Base-by-base conservation (phyloP, 352 stramenopile genomes). In the Phytophthora pini region DNA sequence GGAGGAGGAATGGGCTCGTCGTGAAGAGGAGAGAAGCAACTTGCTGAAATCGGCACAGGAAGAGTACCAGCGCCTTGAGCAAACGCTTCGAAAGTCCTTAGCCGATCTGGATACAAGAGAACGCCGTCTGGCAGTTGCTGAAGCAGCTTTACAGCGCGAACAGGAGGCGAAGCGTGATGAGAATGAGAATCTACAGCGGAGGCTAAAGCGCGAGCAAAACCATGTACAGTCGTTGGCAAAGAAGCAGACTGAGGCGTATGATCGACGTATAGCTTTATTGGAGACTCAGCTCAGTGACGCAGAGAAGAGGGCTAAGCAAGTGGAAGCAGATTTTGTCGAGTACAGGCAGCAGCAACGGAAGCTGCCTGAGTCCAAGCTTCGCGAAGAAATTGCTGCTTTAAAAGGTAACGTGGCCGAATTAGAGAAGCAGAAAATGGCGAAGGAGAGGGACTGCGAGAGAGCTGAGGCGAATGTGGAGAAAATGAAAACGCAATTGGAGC, bases 261-360 rank as follows among this genome's bases (percentile, higher is more conserved):
- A 91, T 27, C 74, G 77, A 47, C 76, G 74, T 8, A 70, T 80
- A 15, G 11, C 39, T 0, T 49, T 77, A 24, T 64, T 92, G 3
- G 70, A 90, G 47, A 45, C 45, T 6, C 80, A 89, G 20, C 49
- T 92, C 3, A 48, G 65, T 4, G 70, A 79, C 1, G 73, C 82
- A 2, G 83, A 93, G 48, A 67, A 65, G 36, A 74, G 79, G 29
- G 52, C 72, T 5, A 72, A 78, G 1, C 76, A 90, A 65, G 68
- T 95, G 2, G 84, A 93, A 65, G 40, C 63, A 7, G 87, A 93
- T 48, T 92, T 93, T 63, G 63, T 65, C 1, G 83, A 91, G 56
- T 90, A 92, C 47, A 76, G 85, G 9, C 64, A 77, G 31, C 83
- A 95, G 38, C 87, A 93, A 62, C 74, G 84, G 22, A 93, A 92